Percentiles rank a stretch among this genome's conserved stretches.
Evolutionary conservation across 345 rosid genomes (phyloP).

Genomic region (Microcos paniculata): DNA sequence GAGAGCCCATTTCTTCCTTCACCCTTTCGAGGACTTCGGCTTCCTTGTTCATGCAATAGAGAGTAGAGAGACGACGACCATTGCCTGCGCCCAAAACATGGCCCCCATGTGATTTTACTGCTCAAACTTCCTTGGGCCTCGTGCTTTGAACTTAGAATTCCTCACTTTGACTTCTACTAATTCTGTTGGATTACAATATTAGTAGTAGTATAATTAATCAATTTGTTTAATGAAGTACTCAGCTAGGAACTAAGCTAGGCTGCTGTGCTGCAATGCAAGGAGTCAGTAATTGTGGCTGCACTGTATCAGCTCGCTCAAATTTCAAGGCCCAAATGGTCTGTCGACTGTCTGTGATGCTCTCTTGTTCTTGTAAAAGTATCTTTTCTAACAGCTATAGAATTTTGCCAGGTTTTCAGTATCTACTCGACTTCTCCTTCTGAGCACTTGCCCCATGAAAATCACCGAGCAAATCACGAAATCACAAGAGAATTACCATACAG

Average conservation of each 20-base stretch:
- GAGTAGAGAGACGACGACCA: not conserved
- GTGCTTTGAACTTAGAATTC: constrained; percentile 52
- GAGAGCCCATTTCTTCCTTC: too few relatives aligned
- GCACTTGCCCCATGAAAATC: too few relatives aligned
- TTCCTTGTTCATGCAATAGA: not conserved
- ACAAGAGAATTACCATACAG: too few relatives aligned
- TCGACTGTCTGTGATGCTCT: too few relatives aligned
- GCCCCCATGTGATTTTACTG: constrained; percentile 61
- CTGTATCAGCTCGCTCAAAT: not conserved
- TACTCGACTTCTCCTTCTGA: too few relatives aligned
- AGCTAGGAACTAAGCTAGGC: not conserved
- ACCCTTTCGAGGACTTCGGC: too few relatives aligned
- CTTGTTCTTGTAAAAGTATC: too few relatives aligned
- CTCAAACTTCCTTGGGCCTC: constrained; percentile 37
- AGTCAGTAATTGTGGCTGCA: constrained; percentile 24
- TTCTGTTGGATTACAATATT: not conserved
- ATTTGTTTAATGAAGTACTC: not conserved
- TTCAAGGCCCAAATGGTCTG: not conserved
- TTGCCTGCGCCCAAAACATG: constrained; percentile 30
- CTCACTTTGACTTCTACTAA: constrained; percentile 42
- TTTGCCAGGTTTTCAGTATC: too few relatives aligned
- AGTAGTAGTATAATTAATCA: not conserved
- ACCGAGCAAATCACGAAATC: too few relatives aligned
- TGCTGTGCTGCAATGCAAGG: not conserved
- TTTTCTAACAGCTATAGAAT: too few relatives aligned